Evolutionary conservation across 306 rosid genomes (phyloP), one percentile per base, ranked within the genome.

Genomic region (Abrus pulchellus): DNA sequence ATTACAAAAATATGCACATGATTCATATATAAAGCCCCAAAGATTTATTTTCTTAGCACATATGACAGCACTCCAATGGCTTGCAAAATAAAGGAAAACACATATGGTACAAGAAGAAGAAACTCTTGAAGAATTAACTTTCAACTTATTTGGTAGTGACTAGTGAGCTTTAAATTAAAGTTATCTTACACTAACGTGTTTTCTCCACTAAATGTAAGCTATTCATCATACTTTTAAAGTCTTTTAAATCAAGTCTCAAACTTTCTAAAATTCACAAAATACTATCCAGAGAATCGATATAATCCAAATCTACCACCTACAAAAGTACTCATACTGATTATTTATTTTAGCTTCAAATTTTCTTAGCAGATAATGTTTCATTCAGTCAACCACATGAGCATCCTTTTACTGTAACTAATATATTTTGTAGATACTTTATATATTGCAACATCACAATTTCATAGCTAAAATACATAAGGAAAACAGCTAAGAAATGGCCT

Each of bases 401-500:
- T 48, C 43, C 27, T 0, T 67, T 55, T 3, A 68, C 34, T 13
- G 29, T 57, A 5, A n/a, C 67, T 45, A 56, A 75, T 47, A 52
- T 77, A 77, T 83, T 77, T 54, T 60, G 45, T 13, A 27, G 2
- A 50, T 32, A 41, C 49, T 20, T 8, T 0, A 66, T 6, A 60
- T 6, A 76, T 61, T 50, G 5, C 60, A 62, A 33, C 44, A 69
- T 32, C 82, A 52, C 54, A 71, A 63, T 12, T 53, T 71, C 30
- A 53, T 12, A 71, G 54, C 27, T 33, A 56, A 32, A 74, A 56
- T n/a, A 54, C 20, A 33, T 44, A 32, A 14, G 52, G 44, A 33
- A 1, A 34, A 60, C 60, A 45, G 13, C 80, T 28, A 48, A 52
- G 9, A 9, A 11, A 40, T 43, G 2, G 60, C 69, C 36, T 6